A percentile compares a stretch with the other conserved stretches of the same genome.
Evolutionary conservation across 2,329 filamentous ascomycete genomes (phyloP).

Genomic region (Claviceps digitariae): DNA sequence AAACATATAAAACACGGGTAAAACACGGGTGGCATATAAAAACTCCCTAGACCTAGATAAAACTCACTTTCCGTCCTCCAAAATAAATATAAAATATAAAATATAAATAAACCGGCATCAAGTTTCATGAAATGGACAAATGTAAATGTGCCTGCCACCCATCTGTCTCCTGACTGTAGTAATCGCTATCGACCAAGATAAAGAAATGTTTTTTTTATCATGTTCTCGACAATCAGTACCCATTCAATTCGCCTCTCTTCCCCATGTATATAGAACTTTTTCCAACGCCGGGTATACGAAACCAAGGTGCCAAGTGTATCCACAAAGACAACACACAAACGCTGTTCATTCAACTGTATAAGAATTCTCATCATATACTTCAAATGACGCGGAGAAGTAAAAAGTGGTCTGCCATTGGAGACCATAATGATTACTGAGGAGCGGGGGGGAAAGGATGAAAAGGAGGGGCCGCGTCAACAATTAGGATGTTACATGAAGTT

Average conservation of each 20-base stretch:
- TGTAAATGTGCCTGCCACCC: not conserved
- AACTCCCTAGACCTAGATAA: too few relatives aligned
- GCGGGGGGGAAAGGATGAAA: not conserved
- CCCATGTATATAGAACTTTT: not conserved
- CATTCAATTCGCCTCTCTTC: not conserved
- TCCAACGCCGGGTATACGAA: not conserved
- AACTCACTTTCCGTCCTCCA: too few relatives aligned
- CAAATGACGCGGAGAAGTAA: not conserved
- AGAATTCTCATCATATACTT: not conserved
- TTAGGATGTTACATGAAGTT: constrained; percentile 1
- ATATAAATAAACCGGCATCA: not conserved
- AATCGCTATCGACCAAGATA: not conserved
- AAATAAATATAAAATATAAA: too few relatives aligned
- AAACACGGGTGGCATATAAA: too few relatives aligned
- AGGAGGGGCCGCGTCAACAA: not conserved
- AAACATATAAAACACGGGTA: too few relatives aligned
- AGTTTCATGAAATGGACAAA: not conserved
- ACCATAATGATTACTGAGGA: not conserved
- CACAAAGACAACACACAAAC: not conserved
- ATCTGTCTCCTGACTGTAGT: not conserved
- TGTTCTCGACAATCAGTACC: not conserved
- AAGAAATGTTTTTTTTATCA: not conserved
- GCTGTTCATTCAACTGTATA: not conserved
- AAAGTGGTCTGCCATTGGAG: not conserved
- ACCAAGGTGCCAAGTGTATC: not conserved